A percentile compares a stretch with the other conserved stretches of the same genome.
These are phyloP conservation scores for Spergularia azorica DNA, from an alignment of 179 eudicot genomes.

Conservation along the genomic window DNA sequence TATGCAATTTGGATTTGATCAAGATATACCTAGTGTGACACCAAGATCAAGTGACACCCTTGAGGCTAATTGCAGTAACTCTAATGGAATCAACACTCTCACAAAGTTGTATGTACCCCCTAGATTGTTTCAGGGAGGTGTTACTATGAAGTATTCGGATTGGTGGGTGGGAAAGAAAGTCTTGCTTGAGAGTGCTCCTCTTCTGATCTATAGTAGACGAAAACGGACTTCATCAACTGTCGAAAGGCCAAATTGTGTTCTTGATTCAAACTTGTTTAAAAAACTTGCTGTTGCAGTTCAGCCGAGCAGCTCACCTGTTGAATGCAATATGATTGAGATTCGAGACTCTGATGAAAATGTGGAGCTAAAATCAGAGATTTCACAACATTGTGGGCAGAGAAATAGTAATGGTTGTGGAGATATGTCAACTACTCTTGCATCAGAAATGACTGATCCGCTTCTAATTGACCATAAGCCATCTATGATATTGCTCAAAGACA, in stretches of 20 bases:
- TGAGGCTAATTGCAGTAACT: no score
- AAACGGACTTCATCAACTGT: neutral
- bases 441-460: neutral
- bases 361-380: neutral
- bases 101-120: no score
- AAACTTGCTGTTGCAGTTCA: no score
- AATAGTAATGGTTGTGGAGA: neutral
- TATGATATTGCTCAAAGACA: neutral
- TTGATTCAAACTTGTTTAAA: no score
- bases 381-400: neutral
- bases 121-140: no score
- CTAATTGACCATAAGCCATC: neutral
- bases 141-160: neutral
- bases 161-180: neutral
- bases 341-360: neutral
- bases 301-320: neutral
- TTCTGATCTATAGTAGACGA: slow-evolving; percentile 1
- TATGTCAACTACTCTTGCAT: neutral
- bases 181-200: neutral
- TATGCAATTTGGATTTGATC: slow-evolving; percentile 50
- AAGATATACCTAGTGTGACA: slow-evolving; percentile 35
- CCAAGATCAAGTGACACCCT: no score
- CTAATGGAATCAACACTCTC: no score
- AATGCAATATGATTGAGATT: neutral
- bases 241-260: no score